Percentiles rank a stretch among this genome's conserved stretches.
Conservation (phyloP, 768 basidiomycete species). For the Hirschioporus abietinus region DNA sequence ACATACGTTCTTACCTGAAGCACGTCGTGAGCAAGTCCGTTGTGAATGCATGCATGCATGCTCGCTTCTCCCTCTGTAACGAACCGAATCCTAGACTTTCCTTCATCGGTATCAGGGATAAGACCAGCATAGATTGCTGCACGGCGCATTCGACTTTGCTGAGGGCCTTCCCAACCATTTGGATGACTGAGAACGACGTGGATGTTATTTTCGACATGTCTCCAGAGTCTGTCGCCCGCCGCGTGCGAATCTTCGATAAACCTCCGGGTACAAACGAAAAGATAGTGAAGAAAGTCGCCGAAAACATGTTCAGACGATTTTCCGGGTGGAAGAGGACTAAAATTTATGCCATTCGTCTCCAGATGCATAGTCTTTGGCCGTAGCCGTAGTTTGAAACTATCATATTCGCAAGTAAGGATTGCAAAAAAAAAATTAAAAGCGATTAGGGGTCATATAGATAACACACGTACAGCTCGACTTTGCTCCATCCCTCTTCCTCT, state of each 20-base stretch:
- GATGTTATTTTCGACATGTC: slow-evolving; percentile 60
- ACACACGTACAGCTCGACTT: slow-evolving; percentile 60
- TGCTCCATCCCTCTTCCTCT: slow-evolving; percentile 75
- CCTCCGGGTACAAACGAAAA: slow-evolving; percentile 65
- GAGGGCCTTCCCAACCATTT: slow-evolving; percentile 78
- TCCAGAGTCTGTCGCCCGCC: slow-evolving; percentile 65
- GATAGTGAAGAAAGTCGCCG: slow-evolving; percentile 72
- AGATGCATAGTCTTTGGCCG: slow-evolving; percentile 74
- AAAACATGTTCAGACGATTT: slow-evolving; percentile 72
- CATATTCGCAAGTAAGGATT: background rate
- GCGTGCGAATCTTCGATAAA: slow-evolving; percentile 83
- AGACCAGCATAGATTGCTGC: slow-evolving; percentile 68
- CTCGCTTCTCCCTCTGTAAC: slow-evolving; percentile 84
- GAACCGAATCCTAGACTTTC: slow-evolving; percentile 68
- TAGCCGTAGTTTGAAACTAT: slow-evolving; percentile 75
- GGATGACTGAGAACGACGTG: slow-evolving; percentile 77
- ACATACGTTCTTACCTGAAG: slow-evolving; percentile 47
- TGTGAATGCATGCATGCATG: slow-evolving; percentile 74
- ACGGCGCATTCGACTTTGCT: slow-evolving; percentile 72
- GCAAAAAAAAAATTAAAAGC: slow-evolving; percentile 4
- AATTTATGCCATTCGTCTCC: slow-evolving; percentile 80
- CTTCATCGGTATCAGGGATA: slow-evolving; percentile 69
- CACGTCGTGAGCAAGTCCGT: slow-evolving; percentile 72
- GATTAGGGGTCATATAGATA: slow-evolving; percentile 4
- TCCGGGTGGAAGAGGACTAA: slow-evolving; percentile 58